Evolutionary conservation across 129 eudicot genomes (phyloP).

Genomic region (Daucus carota): DNA sequence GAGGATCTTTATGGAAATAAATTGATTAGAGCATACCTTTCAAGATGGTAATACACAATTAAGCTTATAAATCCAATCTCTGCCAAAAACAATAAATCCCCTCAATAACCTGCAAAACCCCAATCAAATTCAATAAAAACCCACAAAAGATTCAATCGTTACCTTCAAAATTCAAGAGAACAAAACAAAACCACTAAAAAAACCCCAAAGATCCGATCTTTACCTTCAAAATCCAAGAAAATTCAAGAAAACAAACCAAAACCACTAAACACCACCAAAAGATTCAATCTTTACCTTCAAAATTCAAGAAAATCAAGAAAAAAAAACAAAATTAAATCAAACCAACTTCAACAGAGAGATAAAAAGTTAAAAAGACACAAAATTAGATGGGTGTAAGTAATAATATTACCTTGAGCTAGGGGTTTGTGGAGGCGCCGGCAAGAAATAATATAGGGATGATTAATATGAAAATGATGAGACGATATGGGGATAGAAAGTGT

Average conservation of each 20-base stretch:
- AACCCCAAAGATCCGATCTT: not conserved
- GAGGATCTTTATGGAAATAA: not conserved
- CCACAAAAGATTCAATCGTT: not conserved
- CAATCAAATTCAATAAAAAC: not conserved
- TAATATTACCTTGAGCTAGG: constrained; percentile 31
- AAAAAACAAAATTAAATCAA: not conserved
- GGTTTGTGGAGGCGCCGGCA: constrained; percentile 55
- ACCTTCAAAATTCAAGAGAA: not conserved
- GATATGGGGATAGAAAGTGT: not conserved
- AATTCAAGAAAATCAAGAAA: too few relatives aligned
- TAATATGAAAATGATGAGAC: constrained; percentile 10
- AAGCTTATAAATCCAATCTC: not conserved
- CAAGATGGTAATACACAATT: not conserved
- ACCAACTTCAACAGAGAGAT: not conserved
- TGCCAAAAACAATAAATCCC: not conserved
- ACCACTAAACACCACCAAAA: not conserved
- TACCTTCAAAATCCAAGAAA: not conserved
- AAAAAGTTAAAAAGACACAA: not conserved
- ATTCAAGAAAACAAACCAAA: too few relatives aligned
- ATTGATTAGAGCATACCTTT: not conserved
- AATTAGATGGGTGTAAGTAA: not conserved
- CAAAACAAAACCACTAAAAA: not conserved
- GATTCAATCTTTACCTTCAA: not conserved
- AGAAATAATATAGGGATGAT: constrained; percentile 17
- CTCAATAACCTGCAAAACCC: not conserved